Percentiles rank a stretch among this genome's conserved stretches.
These are phyloP conservation scores for Osmozyma mogii DNA, from an alignment of 805 yeast species.

Conservation along the genomic window DNA sequence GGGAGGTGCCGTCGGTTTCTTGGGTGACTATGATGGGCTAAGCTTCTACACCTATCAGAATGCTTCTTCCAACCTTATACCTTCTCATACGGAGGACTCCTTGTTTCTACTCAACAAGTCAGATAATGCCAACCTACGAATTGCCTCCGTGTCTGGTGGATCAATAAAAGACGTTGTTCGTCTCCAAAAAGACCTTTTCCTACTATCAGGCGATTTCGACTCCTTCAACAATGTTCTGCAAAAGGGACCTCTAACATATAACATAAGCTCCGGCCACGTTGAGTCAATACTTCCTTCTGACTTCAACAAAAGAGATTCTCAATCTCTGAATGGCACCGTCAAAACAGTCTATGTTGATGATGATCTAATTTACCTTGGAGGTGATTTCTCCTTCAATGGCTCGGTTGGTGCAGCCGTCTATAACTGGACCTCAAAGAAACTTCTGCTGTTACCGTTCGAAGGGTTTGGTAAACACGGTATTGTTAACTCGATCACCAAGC, in stretches of 20 bases:
- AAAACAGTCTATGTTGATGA: conserved; percentile 31
- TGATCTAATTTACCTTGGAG: conserved; percentile 68
- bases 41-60: conserved; percentile 10
- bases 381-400: conserved; percentile 50
- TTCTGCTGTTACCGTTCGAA: conserved; percentile 53
- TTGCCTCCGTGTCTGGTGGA: conserved; percentile 28
- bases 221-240: conserved; percentile 19
- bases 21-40: conserved; percentile 12
- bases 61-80: conserved; percentile 11
- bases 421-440: conserved; percentile 35
- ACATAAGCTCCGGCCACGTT: conserved; percentile 18
- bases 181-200: conserved; percentile 20
- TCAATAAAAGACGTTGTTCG: conserved; percentile 19
- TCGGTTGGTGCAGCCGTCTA: conserved; percentile 59
- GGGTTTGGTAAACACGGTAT: conserved; percentile 62
- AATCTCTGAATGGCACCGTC: conserved; percentile 22
- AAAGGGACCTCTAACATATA: conserved; percentile 29
- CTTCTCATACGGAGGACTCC: conserved; percentile 4
- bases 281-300: conserved; percentile 15
- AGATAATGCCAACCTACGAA: conserved; percentile 3
- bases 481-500: conserved; percentile 54
- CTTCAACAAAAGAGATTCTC: conserved; percentile 12
- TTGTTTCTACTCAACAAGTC: conserved; percentile 10
- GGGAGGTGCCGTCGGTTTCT: conserved; percentile 11
- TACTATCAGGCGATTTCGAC: conserved; percentile 31